Base-by-base conservation (phyloP, 176 grass and related monocot genomes). In the sorghum (Sorghum bicolor) region DNA sequence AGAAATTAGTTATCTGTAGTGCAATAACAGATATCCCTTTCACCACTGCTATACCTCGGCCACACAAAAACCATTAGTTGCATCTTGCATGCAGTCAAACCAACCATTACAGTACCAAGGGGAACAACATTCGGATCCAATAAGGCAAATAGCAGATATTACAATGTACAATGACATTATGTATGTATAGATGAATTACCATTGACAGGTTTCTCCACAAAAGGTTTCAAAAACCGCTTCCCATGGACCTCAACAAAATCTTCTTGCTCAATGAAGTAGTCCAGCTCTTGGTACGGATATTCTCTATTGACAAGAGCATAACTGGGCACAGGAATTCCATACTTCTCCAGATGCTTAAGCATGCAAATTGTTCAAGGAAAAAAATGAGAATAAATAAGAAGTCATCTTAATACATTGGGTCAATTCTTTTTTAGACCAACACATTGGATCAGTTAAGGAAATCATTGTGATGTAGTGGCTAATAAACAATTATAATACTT, bases 141-240 rank as follows among this genome's bases (percentile, higher is more conserved):
- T 10, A 22, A 28, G 13, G 44, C 3, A 66, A 72, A 83, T 44
- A 72, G 25, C 3, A 19, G 33, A 32, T 20, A 58, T 15, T 31
- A 75, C 19, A 74, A 44, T n/a, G 36, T 31, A 75, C 19, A 74
- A 44, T n/a, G 36, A 74, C 66, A 55, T 53, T 74, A 65, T 74
- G 65, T 74, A 15, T 3, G 74, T 74, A 74, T 50, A 62, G 19
- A 36, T 12, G 64, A 34, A 74, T 89, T 94, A 98, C 96, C 96
- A 84, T 95, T 86, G 30, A 92, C 87, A 87, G 96, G 96, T 90
- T 98, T 98, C 91, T 98, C 96, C 87, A 98, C 96, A 79, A 98
- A 98, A 45, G 96, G 96, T 76, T 98, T 98, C 67, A 76, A 75
- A 89, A 98, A 98, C n/a, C 85, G 87, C 33, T 92, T 95, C 6